Evolutionary conservation across 176 grass and related monocot species (phyloP).

Genomic region (Cenchrus purpureus): DNA sequence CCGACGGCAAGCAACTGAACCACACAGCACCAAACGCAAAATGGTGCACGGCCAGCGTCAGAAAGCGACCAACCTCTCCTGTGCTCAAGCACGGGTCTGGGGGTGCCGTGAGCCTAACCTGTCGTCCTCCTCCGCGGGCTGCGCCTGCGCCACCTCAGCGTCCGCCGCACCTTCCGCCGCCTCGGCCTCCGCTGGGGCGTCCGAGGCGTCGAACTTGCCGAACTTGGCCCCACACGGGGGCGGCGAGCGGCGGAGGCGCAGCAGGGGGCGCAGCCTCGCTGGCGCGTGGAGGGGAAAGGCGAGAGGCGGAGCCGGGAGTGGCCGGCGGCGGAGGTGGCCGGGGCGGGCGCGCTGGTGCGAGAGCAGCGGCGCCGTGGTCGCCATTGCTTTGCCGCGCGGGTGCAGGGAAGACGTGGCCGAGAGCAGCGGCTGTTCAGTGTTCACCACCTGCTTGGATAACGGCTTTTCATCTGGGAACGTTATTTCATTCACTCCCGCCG

Average conservation of each 20-base stretch:
- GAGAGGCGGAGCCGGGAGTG: background rate
- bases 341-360: constrained; percentile 35
- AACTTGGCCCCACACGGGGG: constrained; percentile 62
- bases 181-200: constrained; percentile 32
- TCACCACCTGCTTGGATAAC: constrained; percentile 32
- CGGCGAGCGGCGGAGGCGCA: constrained; percentile 21
- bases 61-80: background rate
- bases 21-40: background rate
- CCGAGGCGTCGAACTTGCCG: constrained; percentile 75
- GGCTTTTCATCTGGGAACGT: background rate
- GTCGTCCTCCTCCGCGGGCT: constrained; percentile 55
- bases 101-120: constrained; percentile 39
- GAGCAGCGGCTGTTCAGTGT: background rate
- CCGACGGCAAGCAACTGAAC: constrained; percentile 73
- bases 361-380: constrained; percentile 42
- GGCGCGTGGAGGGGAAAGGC: background rate
- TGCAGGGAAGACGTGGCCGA: constrained; percentile 27
- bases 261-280: background rate
- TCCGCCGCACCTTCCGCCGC: background rate
- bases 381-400: constrained; percentile 52
- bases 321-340: background rate
- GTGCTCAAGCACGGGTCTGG: background rate
- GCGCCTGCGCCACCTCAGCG: background rate
- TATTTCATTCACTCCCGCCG: background rate
- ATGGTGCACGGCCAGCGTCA: background rate